Evolutionary conservation across 2,329 filamentous ascomycete genomes (phyloP).

Genomic region (Fusarium begoniae): DNA sequence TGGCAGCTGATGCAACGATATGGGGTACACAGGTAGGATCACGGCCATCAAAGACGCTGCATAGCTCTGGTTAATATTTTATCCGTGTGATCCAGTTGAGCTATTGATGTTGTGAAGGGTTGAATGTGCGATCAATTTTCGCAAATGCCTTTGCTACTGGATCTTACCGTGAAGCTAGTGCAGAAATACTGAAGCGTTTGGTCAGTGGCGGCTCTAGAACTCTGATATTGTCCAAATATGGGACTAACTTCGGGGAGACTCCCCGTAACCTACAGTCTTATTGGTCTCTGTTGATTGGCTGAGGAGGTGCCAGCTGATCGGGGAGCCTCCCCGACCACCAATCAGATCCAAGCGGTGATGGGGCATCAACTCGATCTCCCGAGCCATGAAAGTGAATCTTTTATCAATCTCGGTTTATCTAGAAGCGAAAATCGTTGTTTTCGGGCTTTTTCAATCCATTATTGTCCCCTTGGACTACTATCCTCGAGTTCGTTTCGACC

Average conservation of each 20-base stretch:
- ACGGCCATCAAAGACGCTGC: neutral
- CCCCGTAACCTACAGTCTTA: rapidly evolving
- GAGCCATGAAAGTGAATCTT: neutral
- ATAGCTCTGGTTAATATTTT: neutral
- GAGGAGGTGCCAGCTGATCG: rapidly evolving
- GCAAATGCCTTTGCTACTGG: neutral
- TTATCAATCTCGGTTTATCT: neutral
- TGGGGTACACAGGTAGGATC: neutral
- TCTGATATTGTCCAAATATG: neutral
- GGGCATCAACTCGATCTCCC: neutral
- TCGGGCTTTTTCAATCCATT: neutral
- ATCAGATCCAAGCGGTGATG: neutral
- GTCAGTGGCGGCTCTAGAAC: neutral
- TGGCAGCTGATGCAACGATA: neutral
- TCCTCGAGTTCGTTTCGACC: neutral
- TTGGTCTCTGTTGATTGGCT: neutral
- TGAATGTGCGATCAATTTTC: too few relatives aligned
- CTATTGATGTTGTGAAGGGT: too few relatives aligned
- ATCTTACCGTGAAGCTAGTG: neutral
- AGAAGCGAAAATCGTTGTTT: neutral
- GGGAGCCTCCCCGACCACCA: neutral
- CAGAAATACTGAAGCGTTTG: neutral
- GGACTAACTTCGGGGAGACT: neutral
- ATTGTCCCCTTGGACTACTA: neutral
- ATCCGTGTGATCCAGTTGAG: neutral